Evolutionary conservation across 768 basidiomycete species (phyloP), one percentile per base, ranked within the genome.

Genomic region (Boletus eberwhitei): DNA sequence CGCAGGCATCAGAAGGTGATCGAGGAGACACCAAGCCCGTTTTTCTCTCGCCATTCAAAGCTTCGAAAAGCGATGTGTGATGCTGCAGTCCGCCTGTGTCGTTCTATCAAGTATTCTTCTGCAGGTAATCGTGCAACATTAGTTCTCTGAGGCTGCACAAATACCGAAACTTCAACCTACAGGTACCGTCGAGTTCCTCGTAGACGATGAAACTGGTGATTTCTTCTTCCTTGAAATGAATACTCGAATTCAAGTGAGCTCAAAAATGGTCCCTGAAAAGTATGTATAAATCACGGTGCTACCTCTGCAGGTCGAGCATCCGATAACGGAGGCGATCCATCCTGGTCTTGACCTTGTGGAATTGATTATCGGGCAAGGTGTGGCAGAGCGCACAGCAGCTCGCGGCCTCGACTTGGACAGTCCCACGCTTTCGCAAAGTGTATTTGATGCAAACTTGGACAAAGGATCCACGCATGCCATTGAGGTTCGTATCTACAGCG

Each of bases 221-320:
- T 86, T 85, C 69, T 87, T 76, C 71, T 89, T 88, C 55, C 73
- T 89, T 13, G 86, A 89, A 65, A 83, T 88, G 80, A 88, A 89
- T 57, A 83, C 84, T 0, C 76, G 85, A 9, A 78, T 86, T 42
- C 84, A 85, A 63, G 82, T 76, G 49, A 48, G 62, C 37, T 38
- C 8, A 14, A 34, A 8, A 11, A 21, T 37, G 13, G 4, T 47
- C 0, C 17, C 2, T 17, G 14, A 44, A 45, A 45, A n/a, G 13
- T 11, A 34, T n/a, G 17, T 6, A 32, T 49, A 31, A 56, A 57
- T 35, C 50, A 48, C 22, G 21, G 12, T 49, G 9, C 11, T 3
- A 21, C 22, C 13, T n/a, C 43, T n/a, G 9, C 60, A 85, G 76
- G 85, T 88, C 17, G 86, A 88, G 66, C 86, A 89, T 55, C 75